Percentiles rank a stretch among this genome's conserved stretches.
Evolutionary conservation across 208 protist species (phyloP).

Genomic region (Angomonas deanei): DNA sequence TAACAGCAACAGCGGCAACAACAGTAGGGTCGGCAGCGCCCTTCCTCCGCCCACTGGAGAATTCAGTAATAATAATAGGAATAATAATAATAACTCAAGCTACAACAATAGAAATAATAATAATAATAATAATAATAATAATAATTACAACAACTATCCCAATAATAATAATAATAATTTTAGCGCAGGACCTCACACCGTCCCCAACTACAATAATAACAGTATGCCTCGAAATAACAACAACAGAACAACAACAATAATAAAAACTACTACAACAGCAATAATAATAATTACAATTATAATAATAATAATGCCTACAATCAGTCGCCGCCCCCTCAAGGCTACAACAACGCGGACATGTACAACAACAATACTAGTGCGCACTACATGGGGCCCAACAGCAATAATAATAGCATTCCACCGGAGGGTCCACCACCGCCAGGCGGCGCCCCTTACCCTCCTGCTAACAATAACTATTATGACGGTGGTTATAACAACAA

Average conservation of each 20-base stretch:
- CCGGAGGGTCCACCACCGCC: neutral
- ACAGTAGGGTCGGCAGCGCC: neutral
- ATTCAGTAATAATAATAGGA: neutral
- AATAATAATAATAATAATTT: constrained; percentile 5
- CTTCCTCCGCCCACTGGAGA: neutral
- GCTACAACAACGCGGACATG: neutral
- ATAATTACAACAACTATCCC: neutral
- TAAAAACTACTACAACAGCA: neutral
- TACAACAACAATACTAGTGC: neutral
- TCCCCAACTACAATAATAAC: constrained; percentile 9
- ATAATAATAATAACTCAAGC: constrained; percentile 8
- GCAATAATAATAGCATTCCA: neutral
- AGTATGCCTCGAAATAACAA: neutral
- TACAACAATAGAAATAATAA: constrained; percentile 7
- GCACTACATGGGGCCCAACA: too few species aligned
- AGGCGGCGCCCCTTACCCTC: too few species aligned
- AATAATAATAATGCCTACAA: neutral
- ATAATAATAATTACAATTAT: neutral
- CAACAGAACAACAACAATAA: neutral
- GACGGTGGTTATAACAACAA: neutral
- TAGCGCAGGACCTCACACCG: too few species aligned
- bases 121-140: neutral
- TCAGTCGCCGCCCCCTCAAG: neutral
- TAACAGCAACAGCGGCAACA: constrained; percentile 8
- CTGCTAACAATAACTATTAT: neutral